These are phyloP conservation scores for Madurella mycetomatis DNA, from an alignment of 2,329 filamentous ascomycete species.

Conservation along the genomic window DNA sequence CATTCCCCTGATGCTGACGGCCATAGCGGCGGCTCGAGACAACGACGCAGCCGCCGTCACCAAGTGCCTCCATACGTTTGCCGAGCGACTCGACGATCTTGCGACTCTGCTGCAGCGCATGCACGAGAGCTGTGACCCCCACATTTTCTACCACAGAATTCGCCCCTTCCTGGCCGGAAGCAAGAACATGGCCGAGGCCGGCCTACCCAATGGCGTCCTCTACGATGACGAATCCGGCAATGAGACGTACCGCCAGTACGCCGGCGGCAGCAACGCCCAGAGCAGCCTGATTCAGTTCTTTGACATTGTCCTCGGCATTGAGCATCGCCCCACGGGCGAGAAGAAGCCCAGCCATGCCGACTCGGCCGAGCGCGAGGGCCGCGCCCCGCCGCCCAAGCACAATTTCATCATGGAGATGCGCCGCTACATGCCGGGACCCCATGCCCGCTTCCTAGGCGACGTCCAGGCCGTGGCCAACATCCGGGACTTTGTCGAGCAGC, in stretches of 20 bases:
- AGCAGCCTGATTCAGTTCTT: slow-evolving; percentile 98
- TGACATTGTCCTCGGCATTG: slow-evolving; percentile 82
- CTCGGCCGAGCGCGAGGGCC: slow-evolving; percentile 38
- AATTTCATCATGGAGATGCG: slow-evolving; percentile 98
- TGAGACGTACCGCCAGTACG: slow-evolving; percentile 73
- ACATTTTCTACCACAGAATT: slow-evolving; percentile 92
- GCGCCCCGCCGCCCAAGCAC: slow-evolving; percentile 55
- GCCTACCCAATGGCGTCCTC: slow-evolving; percentile 78
- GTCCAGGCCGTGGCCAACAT: slow-evolving; percentile 80
- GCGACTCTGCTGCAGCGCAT: slow-evolving; percentile 75
- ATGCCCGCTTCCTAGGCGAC: slow-evolving; percentile 82
- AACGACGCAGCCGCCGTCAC: slow-evolving; percentile 69
- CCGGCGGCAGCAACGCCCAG: slow-evolving; percentile 93
- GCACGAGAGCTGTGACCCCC: slow-evolving; percentile 93
- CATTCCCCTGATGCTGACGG: slow-evolving; percentile 81
- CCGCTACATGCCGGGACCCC: slow-evolving; percentile 90
- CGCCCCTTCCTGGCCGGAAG: slow-evolving; percentile 93
- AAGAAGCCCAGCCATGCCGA: slow-evolving; percentile 39
- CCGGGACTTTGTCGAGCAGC: slow-evolving; percentile 68
- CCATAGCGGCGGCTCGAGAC: slow-evolving; percentile 72
- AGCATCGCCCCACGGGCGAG: slow-evolving; percentile 84
- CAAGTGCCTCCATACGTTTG: slow-evolving; percentile 72
- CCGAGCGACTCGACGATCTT: slow-evolving; percentile 83
- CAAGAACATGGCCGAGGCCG: slow-evolving; percentile 96
- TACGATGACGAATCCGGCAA: slow-evolving; percentile 75